These are phyloP conservation scores for Schizophyllum amplum DNA, from an alignment of 1,284 basidiomycete genomes.

Conservation along the genomic window DNA sequence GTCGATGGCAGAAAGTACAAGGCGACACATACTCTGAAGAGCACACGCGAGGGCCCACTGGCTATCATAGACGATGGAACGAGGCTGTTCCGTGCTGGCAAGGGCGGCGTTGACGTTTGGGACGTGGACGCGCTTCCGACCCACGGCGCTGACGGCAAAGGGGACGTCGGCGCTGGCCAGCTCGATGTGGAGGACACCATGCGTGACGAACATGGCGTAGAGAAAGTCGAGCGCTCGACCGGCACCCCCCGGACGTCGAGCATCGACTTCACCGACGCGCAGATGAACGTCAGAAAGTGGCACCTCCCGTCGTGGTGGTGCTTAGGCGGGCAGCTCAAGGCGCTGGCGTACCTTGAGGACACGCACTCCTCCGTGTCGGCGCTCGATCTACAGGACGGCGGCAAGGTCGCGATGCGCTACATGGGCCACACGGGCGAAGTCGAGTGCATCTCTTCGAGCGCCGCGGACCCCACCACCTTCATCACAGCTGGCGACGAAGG, in stretches of 20 bases:
- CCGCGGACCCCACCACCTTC: conserved; percentile 27
- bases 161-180: conserved; percentile 21
- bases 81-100: conserved; percentile 23
- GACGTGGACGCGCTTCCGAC: conserved; percentile 23
- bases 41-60: conserved; percentile 19
- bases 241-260: conserved; percentile 19
- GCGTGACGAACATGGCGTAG: conserved; percentile 21
- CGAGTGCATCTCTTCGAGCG: conserved; percentile 27
- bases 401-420: conserved; percentile 25
- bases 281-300: background rate
- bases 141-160: conserved; percentile 19
- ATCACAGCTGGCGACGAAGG: conserved; percentile 29
- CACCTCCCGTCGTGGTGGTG: background rate
- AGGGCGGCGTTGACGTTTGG: conserved; percentile 25
- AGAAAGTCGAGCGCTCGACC: conserved; percentile 24
- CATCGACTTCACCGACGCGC: conserved; percentile 17
- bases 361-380: conserved; percentile 22
- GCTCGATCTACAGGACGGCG: conserved; percentile 4
- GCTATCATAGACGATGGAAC: conserved; percentile 17
- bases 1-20: conserved; percentile 13
- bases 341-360: conserved; percentile 7
- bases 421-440: conserved; percentile 22
- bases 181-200: conserved; percentile 16
- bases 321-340: background rate
- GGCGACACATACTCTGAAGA: conserved; percentile 25